phyloP scores from a whole-genome alignment of 345 rosid species.

The Syzygium oleosum region DNA sequence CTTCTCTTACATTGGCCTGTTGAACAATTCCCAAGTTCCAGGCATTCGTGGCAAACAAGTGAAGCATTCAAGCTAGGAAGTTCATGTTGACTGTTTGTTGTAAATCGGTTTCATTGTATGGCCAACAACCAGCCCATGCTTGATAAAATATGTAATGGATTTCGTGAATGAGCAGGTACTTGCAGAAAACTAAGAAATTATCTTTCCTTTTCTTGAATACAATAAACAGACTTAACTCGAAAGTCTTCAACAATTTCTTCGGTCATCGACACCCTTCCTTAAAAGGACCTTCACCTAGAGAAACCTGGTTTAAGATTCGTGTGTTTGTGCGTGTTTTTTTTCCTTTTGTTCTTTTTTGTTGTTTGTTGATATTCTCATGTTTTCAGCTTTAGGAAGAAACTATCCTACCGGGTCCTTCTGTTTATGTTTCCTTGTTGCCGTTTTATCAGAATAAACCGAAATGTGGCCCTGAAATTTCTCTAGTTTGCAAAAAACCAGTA shows the following conservation, averaged over 20 bases:
- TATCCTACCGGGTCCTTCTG: neutral
- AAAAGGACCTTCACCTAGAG: neutral
- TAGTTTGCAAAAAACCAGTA: neutral
- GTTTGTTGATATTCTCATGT: neutral
- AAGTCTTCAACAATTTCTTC: neutral
- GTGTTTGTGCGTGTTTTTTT: neutral
- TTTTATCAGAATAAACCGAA: neutral
- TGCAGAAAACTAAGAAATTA: neutral
- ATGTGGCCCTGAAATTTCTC: neutral
- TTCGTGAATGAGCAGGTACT: neutral
- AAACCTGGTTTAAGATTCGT: neutral
- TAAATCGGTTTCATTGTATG: neutral
- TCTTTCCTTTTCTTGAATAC: neutral
- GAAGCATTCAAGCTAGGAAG: neutral
- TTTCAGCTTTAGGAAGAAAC: neutral
- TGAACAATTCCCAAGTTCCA: neutral
- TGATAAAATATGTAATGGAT: neutral
- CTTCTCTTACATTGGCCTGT: neutral
- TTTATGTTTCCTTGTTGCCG: neutral
- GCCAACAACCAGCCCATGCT: constrained; percentile 5
- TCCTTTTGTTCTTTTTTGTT: neutral
- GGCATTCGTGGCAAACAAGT: neutral
- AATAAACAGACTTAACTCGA: neutral
- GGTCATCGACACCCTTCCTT: neutral
- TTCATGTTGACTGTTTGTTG: neutral